Evolutionary conservation across 441 rosid species (phyloP).

Genomic region (Adansonia gregorii): DNA sequence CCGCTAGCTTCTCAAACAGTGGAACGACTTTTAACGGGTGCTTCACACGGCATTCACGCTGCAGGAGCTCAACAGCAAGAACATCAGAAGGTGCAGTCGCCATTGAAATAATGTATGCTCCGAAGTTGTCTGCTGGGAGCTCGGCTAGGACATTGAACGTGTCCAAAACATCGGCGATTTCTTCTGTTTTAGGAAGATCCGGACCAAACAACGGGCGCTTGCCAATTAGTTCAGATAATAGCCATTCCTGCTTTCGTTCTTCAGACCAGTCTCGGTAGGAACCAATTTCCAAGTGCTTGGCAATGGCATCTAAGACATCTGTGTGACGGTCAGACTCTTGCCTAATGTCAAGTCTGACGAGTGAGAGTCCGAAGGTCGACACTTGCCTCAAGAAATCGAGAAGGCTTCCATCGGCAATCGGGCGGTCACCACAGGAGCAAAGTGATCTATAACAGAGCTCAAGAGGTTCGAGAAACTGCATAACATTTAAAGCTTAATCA

Average conservation of each 20-base stretch:
- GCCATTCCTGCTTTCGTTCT: conserved; percentile 85
- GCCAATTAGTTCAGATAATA: conserved; percentile 80
- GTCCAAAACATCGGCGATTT: conserved; percentile 82
- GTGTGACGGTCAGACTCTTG: conserved; percentile 99
- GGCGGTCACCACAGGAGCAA: conserved; percentile 81
- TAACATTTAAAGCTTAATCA: conserved; percentile 13
- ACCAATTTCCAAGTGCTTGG: conserved; percentile 79
- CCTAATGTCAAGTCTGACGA: conserved; percentile 90
- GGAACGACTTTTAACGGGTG: conserved; percentile 92
- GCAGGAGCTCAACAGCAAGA: conserved; percentile 93
- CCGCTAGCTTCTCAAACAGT: conserved; percentile 89
- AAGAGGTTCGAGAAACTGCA: conserved; percentile 91
- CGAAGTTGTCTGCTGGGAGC: conserved; percentile 82
- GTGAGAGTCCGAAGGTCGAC: conserved; percentile 91
- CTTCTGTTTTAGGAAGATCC: conserved; percentile 88
- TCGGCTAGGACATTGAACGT: conserved; percentile 87
- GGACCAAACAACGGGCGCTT: conserved; percentile 88
- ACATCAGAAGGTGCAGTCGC: conserved; percentile 94
- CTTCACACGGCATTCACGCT: conserved; percentile 87
- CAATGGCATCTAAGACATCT: conserved; percentile 86
- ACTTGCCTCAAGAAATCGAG: conserved; percentile 96
- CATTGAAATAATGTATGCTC: conserved; percentile 98
- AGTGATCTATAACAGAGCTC: conserved; percentile 89
- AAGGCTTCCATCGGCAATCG: conserved; percentile 97
- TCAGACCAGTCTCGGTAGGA: conserved; percentile 94